These are phyloP conservation scores for Pseudocercospora musae DNA, from an alignment of 2,329 filamentous ascomycete genomes.

Conservation along the genomic window DNA sequence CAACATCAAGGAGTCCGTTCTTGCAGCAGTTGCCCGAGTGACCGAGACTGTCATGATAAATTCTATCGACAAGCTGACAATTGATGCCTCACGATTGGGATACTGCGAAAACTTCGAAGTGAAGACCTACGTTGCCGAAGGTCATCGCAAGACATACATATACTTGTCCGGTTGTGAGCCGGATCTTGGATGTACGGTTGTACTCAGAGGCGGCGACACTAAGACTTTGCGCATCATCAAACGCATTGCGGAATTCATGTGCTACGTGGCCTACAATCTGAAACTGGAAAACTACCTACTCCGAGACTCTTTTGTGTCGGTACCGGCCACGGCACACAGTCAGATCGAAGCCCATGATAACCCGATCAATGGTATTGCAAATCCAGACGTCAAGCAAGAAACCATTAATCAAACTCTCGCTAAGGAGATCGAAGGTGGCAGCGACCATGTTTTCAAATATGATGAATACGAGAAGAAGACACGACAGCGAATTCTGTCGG, in stretches of 20 bases:
- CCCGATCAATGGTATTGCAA: constrained; percentile 5
- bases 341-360: constrained; percentile 33
- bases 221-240: constrained; percentile 75
- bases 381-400: constrained; percentile 11
- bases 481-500: constrained; percentile 87
- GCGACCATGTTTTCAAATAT: constrained; percentile 66
- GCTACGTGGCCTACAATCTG: constrained; percentile 96
- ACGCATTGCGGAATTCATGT: constrained; percentile 95
- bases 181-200: constrained; percentile 91
- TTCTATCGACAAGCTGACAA: constrained; percentile 88
- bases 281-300: constrained; percentile 93
- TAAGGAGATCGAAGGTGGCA: constrained; percentile 14
- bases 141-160: constrained; percentile 89
- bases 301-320: constrained; percentile 84
- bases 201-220: constrained; percentile 75
- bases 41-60: constrained; percentile 90
- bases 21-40: constrained; percentile 90
- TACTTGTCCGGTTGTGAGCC: constrained; percentile 88
- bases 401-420: constrained; percentile 18
- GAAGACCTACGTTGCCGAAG: constrained; percentile 86
- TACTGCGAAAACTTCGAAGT: constrained; percentile 86
- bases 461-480: constrained; percentile 93
- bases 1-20: constrained; percentile 93
- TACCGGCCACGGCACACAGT: constrained; percentile 56
- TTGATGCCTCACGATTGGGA: constrained; percentile 70